These are phyloP conservation scores for Houttuynia cordata DNA, from an alignment of 164 flowering plant species.

Conservation along the genomic window DNA sequence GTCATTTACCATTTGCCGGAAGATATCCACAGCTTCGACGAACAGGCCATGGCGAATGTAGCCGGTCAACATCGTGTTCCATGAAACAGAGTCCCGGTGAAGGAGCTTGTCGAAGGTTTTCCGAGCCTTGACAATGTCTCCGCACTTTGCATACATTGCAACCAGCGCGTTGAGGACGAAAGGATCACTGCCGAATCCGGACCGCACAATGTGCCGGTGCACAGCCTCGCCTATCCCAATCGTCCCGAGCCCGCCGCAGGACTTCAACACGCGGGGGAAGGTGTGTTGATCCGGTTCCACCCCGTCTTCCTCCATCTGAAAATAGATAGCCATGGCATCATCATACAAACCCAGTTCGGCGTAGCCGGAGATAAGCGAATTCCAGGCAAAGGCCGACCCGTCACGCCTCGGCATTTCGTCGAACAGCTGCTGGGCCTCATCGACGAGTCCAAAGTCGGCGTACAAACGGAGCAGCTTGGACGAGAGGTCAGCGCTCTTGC, in stretches of 20 bases:
- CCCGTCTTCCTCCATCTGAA: slow-evolving; percentile 77
- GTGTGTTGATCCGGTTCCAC: slow-evolving; percentile 70
- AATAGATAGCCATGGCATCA: slow-evolving; percentile 78
- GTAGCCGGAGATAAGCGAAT: slow-evolving; percentile 78
- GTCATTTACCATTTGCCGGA: slow-evolving; percentile 36
- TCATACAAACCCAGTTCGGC: slow-evolving; percentile 47
- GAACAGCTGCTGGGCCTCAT: slow-evolving; percentile 66
- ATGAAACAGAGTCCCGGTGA: slow-evolving; percentile 49
- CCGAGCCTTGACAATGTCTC: slow-evolving; percentile 72
- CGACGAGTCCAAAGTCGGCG: slow-evolving; percentile 35
- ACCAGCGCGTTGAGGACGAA: slow-evolving; percentile 68
- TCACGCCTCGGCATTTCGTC: slow-evolving; percentile 54
- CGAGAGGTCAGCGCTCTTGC: slow-evolving; percentile 39
- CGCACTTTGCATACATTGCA: slow-evolving; percentile 89
- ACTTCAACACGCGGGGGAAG: slow-evolving; percentile 73
- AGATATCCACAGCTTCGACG: slow-evolving; percentile 31
- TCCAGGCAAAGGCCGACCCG: slow-evolving; percentile 56
- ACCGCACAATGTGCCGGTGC: slow-evolving; percentile 50
- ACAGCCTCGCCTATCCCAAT: slow-evolving; percentile 57
- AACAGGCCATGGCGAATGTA: slow-evolving; percentile 50
- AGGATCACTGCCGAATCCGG: slow-evolving; percentile 42
- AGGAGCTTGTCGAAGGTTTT: slow-evolving; percentile 45
- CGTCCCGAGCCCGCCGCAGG: slow-evolving; percentile 67
- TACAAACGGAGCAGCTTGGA: slow-evolving; percentile 66
- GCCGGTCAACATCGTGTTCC: slow-evolving; percentile 72